Percentiles rank a stretch among this genome's conserved stretches.
These are phyloP conservation scores for Gossypium bickii DNA, from an alignment of 345 rosid genomes.

Conservation along the genomic window DNA sequence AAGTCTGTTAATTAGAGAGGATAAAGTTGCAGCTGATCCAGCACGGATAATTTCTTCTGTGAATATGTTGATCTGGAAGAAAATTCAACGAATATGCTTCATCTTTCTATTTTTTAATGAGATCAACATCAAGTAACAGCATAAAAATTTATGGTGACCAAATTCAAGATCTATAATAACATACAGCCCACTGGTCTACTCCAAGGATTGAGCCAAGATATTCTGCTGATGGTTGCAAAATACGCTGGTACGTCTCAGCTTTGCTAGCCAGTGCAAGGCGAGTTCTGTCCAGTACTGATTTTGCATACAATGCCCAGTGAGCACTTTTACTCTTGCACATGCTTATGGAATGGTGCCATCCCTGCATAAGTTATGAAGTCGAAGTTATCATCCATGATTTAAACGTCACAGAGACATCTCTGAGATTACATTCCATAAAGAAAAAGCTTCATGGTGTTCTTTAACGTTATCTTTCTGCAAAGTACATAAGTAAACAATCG, in stretches of 20 bases:
- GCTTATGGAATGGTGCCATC: slow-evolving; percentile 67
- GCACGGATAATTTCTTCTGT: slow-evolving; percentile 96
- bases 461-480: not conserved
- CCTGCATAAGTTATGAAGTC: slow-evolving; percentile 43
- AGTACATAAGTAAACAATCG: not conserved
- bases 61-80: slow-evolving; percentile 70
- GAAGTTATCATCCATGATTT: slow-evolving; percentile 10
- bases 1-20: slow-evolving; percentile 79
- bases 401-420: not conserved
- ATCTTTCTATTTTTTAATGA: not conserved
- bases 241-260: slow-evolving; percentile 77
- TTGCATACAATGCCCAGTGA: slow-evolving; percentile 88
- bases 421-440: not conserved
- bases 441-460: not conserved
- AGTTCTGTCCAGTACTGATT: slow-evolving; percentile 93
- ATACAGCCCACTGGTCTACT: slow-evolving; percentile 84
- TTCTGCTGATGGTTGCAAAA: slow-evolving; percentile 93
- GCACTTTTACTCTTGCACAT: slow-evolving; percentile 54
- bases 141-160: not conserved
- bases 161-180: slow-evolving; percentile 22
- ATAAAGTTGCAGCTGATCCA: slow-evolving; percentile 93
- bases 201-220: slow-evolving; percentile 88
- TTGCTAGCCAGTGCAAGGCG: slow-evolving; percentile 83
- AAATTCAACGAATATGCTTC: not conserved
- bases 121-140: slow-evolving; percentile 7